Percentiles rank a stretch among this genome's conserved stretches.
Conservation (phyloP, 2,329 filamentous ascomycete genomes). For the Colletotrichum melonis region DNA sequence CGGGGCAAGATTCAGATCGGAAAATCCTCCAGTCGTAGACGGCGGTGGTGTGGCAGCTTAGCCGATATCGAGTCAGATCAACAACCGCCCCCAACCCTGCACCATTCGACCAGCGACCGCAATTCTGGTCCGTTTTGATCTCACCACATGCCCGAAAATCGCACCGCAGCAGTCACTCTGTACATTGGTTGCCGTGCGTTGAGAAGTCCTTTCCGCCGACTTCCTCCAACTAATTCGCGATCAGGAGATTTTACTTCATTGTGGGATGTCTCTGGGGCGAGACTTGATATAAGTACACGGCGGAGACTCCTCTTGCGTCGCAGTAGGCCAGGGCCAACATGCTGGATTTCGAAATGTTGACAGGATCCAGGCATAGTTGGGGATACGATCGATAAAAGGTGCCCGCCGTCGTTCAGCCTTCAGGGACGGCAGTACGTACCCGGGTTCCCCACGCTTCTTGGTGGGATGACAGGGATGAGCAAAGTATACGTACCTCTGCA, state of each 20-base stretch:
- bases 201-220: not conserved
- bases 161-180: no score
- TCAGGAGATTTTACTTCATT: conserved; percentile 18
- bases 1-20: conserved; percentile 23
- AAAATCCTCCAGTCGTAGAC: conserved; percentile 8
- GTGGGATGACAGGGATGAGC: not conserved
- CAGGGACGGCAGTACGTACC: conserved; percentile 18
- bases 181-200: not conserved
- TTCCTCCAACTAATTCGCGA: not conserved
- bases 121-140: not conserved
- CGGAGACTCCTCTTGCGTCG: not conserved
- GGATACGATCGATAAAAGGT: conserved; percentile 4
- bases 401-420: no score
- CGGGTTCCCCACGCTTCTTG: conserved; percentile 24
- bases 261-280: conserved; percentile 22
- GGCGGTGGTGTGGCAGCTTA: not conserved
- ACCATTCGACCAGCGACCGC: not conserved
- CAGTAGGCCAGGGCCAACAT: not conserved
- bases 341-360: conserved; percentile 16
- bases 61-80: conserved; percentile 27
- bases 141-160: not conserved
- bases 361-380: conserved; percentile 3
- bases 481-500: conserved; percentile 14
- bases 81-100: not conserved
- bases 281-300: not conserved